Evolutionary conservation across 73 alveolate genomes (phyloP).

Genomic region (Paramecium primaurelia): DNA sequence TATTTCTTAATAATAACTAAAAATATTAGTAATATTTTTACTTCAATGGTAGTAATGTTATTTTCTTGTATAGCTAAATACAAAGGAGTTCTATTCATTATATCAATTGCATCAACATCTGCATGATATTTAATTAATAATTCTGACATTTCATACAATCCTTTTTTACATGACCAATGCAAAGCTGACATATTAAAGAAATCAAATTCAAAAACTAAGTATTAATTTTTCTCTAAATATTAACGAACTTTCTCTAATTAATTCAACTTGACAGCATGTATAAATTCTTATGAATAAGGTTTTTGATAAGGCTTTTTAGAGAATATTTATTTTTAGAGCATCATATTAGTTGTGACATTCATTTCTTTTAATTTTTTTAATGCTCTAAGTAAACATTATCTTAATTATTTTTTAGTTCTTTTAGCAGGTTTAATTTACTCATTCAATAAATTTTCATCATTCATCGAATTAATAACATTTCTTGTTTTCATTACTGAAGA

Average conservation of each 20-base stretch:
- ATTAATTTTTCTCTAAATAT: neutral
- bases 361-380: conserved; percentile 16
- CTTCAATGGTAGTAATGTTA: neutral
- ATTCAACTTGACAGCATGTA: conserved; percentile 22
- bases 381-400: neutral
- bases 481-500: neutral
- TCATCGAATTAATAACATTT: neutral
- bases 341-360: neutral
- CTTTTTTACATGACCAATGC: conserved; percentile 46
- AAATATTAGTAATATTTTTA: neutral
- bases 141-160: conserved; percentile 32
- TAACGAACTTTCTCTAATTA: neutral
- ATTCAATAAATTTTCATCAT: neutral
- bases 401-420: conserved; percentile 21
- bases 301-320: conserved; percentile 24
- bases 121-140: conserved; percentile 11
- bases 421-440: neutral
- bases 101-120: conserved; percentile 38
- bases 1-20: neutral
- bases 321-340: neutral
- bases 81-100: conserved; percentile 4
- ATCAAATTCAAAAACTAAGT: conserved; percentile 51
- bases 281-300: neutral
- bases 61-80: neutral
- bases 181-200: conserved; percentile 39